A percentile compares a stretch with the other conserved stretches of the same genome.
These are phyloP conservation scores for Kwoniella dendrophila DNA, from an alignment of 768 basidiomycete genomes.

Conservation along the genomic window DNA sequence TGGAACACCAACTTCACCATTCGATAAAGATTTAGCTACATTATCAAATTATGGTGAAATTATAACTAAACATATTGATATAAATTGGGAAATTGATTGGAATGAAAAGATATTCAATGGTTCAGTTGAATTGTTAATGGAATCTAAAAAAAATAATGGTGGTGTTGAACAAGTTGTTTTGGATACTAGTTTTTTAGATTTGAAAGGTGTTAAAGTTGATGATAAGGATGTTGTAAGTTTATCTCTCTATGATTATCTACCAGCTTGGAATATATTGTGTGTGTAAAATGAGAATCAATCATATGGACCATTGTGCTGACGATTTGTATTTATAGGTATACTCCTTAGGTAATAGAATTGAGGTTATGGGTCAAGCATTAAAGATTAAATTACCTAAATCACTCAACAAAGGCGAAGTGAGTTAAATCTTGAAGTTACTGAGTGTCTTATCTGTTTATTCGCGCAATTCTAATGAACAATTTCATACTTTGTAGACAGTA, in stretches of 20 bases:
- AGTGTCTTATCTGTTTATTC: too few relatives aligned
- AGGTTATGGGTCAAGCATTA: slow-evolving; percentile 77
- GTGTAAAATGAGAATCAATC: background rate
- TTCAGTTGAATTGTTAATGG: slow-evolving; percentile 66
- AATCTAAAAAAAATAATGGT: slow-evolving; percentile 62
- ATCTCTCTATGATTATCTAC: background rate
- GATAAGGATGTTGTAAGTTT: slow-evolving; percentile 60
- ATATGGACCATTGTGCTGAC: background rate
- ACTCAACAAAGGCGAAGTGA: slow-evolving; percentile 51
- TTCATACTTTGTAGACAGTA: slow-evolving; percentile 52
- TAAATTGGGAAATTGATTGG: slow-evolving; percentile 83
- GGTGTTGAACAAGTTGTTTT: slow-evolving; percentile 61
- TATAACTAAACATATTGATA: slow-evolving; percentile 66
- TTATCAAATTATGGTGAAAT: slow-evolving; percentile 79
- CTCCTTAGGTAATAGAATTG: slow-evolving; percentile 31
- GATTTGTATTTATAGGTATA: slow-evolving; percentile 17
- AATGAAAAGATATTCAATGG: slow-evolving; percentile 65
- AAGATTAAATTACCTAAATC: slow-evolving; percentile 62
- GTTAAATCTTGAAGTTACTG: background rate
- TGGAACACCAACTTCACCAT: slow-evolving; percentile 1
- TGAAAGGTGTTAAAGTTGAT: slow-evolving; percentile 63
- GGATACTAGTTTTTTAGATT: slow-evolving; percentile 72
- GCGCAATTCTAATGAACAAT: background rate
- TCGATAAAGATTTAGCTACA: slow-evolving; percentile 60
- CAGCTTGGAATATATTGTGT: background rate